These are phyloP conservation scores for Tulasnella calospora DNA, from an alignment of 768 basidiomycete species.

Conservation along the genomic window DNA sequence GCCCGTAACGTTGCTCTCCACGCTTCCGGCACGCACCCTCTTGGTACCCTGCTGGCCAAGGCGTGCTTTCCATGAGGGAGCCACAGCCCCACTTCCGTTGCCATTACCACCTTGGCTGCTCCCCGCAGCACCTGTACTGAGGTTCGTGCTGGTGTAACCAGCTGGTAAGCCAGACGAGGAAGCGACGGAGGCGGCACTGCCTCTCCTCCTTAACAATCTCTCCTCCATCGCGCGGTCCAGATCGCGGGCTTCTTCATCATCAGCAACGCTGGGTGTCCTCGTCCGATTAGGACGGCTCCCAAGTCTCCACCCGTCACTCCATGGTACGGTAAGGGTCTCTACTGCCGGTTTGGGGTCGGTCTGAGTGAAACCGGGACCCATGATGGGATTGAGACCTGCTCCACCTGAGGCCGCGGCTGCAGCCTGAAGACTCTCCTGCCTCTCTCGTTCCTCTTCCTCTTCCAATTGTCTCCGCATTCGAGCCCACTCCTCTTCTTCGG, in stretches of 20 bases:
- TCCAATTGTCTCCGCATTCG: constrained; percentile 60
- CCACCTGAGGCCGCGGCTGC: neutral
- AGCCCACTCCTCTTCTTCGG: constrained; percentile 76
- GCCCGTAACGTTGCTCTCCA: constrained; percentile 24
- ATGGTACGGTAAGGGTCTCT: constrained; percentile 13
- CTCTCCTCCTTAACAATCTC: constrained; percentile 66
- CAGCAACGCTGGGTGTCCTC: constrained; percentile 11
- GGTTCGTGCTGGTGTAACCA: neutral
- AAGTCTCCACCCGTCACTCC: constrained; percentile 14
- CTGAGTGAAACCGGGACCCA: neutral
- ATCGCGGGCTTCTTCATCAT: constrained; percentile 48
- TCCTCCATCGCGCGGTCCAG: constrained; percentile 87
- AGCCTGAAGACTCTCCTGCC: constrained; percentile 26
- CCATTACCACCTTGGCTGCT: neutral
- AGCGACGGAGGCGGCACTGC: constrained; percentile 11
- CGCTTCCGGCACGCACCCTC: constrained; percentile 21
- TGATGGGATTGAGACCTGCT: neutral
- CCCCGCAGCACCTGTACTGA: neutral
- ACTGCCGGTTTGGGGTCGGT: neutral
- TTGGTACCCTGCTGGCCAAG: constrained; percentile 11
- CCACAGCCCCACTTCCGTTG: neutral
- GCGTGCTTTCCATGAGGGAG: constrained; percentile 20
- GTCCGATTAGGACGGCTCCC: neutral
- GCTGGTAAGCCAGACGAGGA: neutral
- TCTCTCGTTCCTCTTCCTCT: constrained; percentile 54